Evolutionary conservation across 2,329 filamentous ascomycete species (phyloP), one percentile per base, ranked within the genome.

Genomic region (Pseudomassariella vexata): DNA sequence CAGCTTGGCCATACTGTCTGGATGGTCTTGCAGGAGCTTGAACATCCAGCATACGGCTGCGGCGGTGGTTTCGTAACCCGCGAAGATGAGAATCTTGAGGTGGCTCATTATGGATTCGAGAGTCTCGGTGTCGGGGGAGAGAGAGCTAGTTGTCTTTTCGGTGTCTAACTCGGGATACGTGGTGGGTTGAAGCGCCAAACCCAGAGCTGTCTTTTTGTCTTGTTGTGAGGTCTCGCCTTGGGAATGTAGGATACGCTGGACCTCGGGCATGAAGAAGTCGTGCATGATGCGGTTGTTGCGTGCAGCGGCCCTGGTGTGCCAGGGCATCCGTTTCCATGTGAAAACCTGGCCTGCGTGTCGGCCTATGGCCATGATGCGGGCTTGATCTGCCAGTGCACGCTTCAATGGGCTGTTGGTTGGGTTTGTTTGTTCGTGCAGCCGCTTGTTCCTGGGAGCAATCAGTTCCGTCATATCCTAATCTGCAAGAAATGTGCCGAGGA

Each of bases 51-150:
- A 39, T 4, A 52, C 32, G 8, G 45, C 48, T 12, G 32, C 44
- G 16, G 42, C 42, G 0, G 48, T 50, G 11, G 51, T 53, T 30
- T 53, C 49, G 23, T 49, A 47, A 6, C 51, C 49, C 3, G 45
- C 48, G 21, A 51, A 46, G 3, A 53, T 33, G 21, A 53, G 48
- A 1, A 44, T 30, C 15, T 44, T 44, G 5, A 50, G 34, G 26
- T 48, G 42, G n/a, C 30, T 30, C 3, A 45, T 30, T 0, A 44
- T 28, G 9, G 34, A 35, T 4, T 30, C 25, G 10, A 39, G 27
- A 27, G 40, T 45, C 12, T 33, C 24, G 9, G 20, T 19, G 12
- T 30, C 14, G 3, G 23, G 24, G 38, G 4, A 43, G 16, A 10
- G 14, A 4, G 23, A 10, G 10, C 5, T 22, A 17, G 10, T 22